Evolutionary conservation across 176 grass and related monocot genomes (phyloP).

Genomic region (Carex littledalei): DNA sequence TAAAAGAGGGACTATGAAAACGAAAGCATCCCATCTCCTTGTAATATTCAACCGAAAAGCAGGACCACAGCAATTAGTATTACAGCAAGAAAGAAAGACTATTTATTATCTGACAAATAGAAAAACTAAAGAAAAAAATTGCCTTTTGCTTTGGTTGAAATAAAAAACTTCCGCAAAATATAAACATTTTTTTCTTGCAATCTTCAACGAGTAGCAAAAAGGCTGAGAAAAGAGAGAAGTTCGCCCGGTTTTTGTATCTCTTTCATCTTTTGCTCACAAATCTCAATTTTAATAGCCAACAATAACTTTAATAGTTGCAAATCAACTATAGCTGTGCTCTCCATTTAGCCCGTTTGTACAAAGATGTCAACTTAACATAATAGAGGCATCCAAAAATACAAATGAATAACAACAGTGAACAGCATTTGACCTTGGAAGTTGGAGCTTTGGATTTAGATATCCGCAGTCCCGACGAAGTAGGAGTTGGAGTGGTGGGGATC

Average conservation of each 20-base stretch:
- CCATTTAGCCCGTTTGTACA: background rate
- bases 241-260: background rate
- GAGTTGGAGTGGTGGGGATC: constrained; percentile 8
- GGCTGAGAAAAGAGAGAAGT: background rate
- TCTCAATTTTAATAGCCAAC: background rate
- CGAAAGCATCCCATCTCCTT: constrained; percentile 25
- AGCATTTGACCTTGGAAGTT: constrained; percentile 56
- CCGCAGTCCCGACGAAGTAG: constrained; percentile 23
- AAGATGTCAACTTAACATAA: background rate
- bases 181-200: background rate
- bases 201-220: background rate
- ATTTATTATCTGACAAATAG: background rate
- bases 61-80: constrained; percentile 20
- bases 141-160: background rate
- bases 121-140: background rate
- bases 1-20: background rate
- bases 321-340: background rate
- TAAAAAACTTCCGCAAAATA: background rate
- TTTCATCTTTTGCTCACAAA: background rate
- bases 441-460: constrained; percentile 46
- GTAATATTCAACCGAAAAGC: constrained; percentile 7
- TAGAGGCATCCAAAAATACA: background rate
- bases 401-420: background rate
- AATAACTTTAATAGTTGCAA: background rate
- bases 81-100: background rate